A percentile compares a stretch with the other conserved stretches of the same genome.
phyloP scores from a whole-genome alignment of 73 alveolate genomes.

The Stentor coeruleus region DNA sequence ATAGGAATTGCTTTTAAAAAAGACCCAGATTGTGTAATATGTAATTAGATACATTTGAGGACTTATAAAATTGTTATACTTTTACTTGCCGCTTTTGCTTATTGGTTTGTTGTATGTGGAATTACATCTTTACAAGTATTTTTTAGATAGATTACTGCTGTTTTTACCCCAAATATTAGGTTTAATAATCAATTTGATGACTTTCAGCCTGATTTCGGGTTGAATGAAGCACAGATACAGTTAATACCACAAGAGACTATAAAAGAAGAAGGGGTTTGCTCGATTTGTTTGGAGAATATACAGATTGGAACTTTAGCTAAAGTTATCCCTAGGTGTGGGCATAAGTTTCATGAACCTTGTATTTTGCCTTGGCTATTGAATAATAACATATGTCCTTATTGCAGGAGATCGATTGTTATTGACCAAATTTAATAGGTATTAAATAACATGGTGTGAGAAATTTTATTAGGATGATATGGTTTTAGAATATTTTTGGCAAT shows the following conservation, averaged over 20 bases:
- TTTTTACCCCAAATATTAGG: not conserved
- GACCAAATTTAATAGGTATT: too few relatives aligned
- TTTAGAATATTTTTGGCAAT: too few relatives aligned
- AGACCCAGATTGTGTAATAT: conserved; percentile 8
- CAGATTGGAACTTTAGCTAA: not conserved
- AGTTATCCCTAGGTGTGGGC: conserved; percentile 17
- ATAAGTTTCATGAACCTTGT: conserved; percentile 25
- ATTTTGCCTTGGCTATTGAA: conserved; percentile 2
- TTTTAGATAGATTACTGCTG: not conserved
- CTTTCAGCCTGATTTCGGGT: not conserved
- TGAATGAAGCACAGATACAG: not conserved
- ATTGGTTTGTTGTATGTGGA: not conserved
- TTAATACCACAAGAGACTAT: not conserved
- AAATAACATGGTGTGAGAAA: too few relatives aligned
- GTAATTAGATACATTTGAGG: not conserved
- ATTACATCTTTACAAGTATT: not conserved
- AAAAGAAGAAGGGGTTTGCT: not conserved
- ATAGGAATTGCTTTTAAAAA: not conserved
- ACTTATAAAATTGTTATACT: not conserved
- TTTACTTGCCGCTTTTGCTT: not conserved
- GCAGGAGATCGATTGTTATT: not conserved
- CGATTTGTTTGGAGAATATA: conserved; percentile 14
- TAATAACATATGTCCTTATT: conserved; percentile 27
- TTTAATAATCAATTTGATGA: not conserved
- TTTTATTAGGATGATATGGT: too few relatives aligned